Evolutionary conservation across 2,329 filamentous ascomycete species (phyloP), one percentile per base, ranked within the genome.

Genomic region (Pyrenochaeta sp.): DNA sequence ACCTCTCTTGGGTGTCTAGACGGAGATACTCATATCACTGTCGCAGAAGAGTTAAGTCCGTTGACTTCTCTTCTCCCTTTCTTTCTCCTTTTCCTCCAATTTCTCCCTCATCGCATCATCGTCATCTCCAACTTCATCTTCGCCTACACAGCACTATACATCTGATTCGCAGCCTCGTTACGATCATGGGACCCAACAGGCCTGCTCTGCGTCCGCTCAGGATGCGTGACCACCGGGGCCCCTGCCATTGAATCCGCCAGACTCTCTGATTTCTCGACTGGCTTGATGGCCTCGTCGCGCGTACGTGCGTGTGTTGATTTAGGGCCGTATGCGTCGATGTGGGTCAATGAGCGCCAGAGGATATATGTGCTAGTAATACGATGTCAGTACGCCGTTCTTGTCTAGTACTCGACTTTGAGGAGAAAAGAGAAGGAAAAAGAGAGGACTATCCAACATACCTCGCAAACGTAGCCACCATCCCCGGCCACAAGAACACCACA

Each of bases 401-500:
- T n/a, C n/a, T n/a, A 34, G 24, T 18, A 2, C 2, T 34, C 22
- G 18, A 14, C 3, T n/a, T 17, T 14, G 4, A 27, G 21, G 14
- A 19, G 14, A 23, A 15, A 13, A 21, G 19, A n/a, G 9, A 4
- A 29, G 10, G 5, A 26, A 8, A 29, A 13, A 34, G 10, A 7
- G 11, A 17, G 19, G 9, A 31, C 11, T n/a, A n/a, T n/a, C n/a
- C n/a, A n/a, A 44, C 51, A 31, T 50, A 77, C 75, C 74, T 77
- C 5, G 72, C 72, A 41, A 80, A 70, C 0, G 79, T 78, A 11
- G 69, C 72, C 2, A 80, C 44, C 56, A 75, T 74, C 0, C 80
- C 81, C 1, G 75, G 67, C 81, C 81, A 84, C 11, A 78, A 54
- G 15, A 83, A 76, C 0, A 82, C 77, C 3, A 77, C 73, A 26